Evolutionary conservation across 345 rosid species (phyloP), one percentile per base, ranked within the genome.

Genomic region (Jatropha curcas): DNA sequence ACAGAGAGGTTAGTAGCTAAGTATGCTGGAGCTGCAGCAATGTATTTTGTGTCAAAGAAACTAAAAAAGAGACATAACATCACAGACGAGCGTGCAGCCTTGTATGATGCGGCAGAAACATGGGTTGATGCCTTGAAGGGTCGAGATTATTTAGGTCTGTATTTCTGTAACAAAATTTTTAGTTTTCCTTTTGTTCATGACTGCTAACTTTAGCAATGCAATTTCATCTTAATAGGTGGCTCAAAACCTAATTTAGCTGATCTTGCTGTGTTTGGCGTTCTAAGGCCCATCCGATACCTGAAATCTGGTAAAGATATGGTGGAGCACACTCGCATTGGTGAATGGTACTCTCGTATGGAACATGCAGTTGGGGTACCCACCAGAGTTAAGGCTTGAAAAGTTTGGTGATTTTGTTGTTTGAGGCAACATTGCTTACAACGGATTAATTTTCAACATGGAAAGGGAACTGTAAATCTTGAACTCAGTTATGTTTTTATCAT

Each of bases 1-100:
- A 79, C 86, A 5, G 97, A 95, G 82, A 89, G 96, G 83, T 69
- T 95, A 64, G 82, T 88, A 17, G 96, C 93, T 0, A 95, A 95
- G 73, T 91, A 95, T 79, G 90, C 89, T 39, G 96, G 98, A 73
- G 99, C 97, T 58, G 85, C 90, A 14, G 97, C 94, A 12, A 92
- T 95, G 99, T 91, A 88, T 79, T 85, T 95, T 60, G 96, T 95
- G 27, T 88, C 99, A 0, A 95, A 92, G 87, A 95, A 91, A 71
- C 80, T 92, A 79, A 95, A 92, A 86, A 95, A 91, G 90, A 92
- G 62, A 70, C 85, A 95, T 77, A 91, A 92, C 81, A 95, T 95
- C 50, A 91, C 86, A 6, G 98, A 95, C 76, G 98, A 92, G 76
- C 92, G 93, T 66, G 89, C 88, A 2, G 83, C 97, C 71, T 83